phyloP scores from a whole-genome alignment of 192 early-diverging fungal species.

The Coemansia sp. region DNA sequence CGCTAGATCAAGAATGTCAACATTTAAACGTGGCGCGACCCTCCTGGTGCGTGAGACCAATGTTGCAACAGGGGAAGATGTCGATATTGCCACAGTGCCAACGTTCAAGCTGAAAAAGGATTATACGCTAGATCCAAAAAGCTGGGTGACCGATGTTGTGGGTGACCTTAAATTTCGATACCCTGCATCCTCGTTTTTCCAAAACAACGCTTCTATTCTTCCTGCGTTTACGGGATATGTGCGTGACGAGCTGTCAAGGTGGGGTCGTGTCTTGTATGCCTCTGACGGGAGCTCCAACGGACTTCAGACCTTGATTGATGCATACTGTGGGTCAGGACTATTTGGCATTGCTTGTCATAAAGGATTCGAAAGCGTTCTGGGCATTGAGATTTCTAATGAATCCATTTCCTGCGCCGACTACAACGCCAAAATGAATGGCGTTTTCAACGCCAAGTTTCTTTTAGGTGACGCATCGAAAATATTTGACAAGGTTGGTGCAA shows the following conservation, averaged over 20 bases:
- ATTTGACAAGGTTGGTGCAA: conserved; percentile 59
- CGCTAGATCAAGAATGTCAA: conserved; percentile 53
- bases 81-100: conserved; percentile 15
- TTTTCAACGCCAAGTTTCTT: conserved; percentile 58
- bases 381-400: conserved; percentile 65
- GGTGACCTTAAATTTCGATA: conserved; percentile 60
- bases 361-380: conserved; percentile 63
- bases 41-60: conserved; percentile 61
- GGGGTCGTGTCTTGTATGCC: conserved; percentile 19
- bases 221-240: conserved; percentile 63
- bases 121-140: conserved; percentile 58
- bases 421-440: conserved; percentile 61
- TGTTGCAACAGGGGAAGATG: conserved; percentile 20
- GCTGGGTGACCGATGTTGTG: conserved; percentile 58
- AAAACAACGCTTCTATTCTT: conserved; percentile 67
- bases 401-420: conserved; percentile 63
- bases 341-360: conserved; percentile 65
- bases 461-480: conserved; percentile 60
- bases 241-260: conserved; percentile 57
- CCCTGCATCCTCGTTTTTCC: conserved; percentile 68
- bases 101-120: conserved; percentile 47
- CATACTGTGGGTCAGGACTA: conserved; percentile 72
- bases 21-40: conserved; percentile 60
- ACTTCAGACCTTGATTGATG: conserved; percentile 61
- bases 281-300: conserved; percentile 21